Conservation (phyloP, 2,329 filamentous ascomycete genomes). For the Fusarium sp. region DNA sequence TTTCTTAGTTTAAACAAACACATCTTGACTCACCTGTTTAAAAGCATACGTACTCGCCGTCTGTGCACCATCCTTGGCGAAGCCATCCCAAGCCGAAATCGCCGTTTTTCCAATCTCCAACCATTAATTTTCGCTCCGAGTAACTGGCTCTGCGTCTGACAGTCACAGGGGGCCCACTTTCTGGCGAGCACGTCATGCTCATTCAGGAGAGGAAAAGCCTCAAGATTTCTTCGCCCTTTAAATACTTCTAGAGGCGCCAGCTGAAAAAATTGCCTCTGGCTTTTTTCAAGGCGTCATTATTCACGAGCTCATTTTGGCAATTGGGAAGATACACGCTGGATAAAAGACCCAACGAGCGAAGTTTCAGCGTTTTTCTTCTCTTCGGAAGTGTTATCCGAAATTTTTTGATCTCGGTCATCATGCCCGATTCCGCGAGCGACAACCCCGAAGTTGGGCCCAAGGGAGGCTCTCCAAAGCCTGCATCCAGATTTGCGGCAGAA, state of each 20-base stretch:
- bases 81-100: conserved; percentile 26
- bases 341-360: neutral
- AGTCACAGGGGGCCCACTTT: conserved; percentile 13
- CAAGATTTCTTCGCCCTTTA: conserved; percentile 11
- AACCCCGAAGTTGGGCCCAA: conserved; percentile 36
- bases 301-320: no score
- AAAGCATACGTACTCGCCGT: conserved; percentile 12
- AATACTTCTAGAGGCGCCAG: conserved; percentile 3
- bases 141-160: conserved; percentile 1
- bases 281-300: conserved; percentile 8
- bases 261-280: neutral
- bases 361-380: neutral
- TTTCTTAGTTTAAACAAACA: no score
- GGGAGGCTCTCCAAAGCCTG: neutral
- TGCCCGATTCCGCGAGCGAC: conserved; percentile 38
- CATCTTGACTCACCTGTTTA: neutral
- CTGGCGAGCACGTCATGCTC: conserved; percentile 35
- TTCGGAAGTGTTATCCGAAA: neutral
- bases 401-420: conserved; percentile 1
- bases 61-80: conserved; percentile 30
- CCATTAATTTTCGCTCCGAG: conserved; percentile 2
- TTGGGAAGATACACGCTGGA: neutral
- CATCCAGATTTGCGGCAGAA: conserved; percentile 35
- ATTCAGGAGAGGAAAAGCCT: conserved; percentile 21
- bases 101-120: conserved; percentile 4